A percentile compares a stretch with the other conserved stretches of the same genome.
Evolutionary conservation across 129 eudicot genomes (phyloP).

Genomic region (Scalesia atractyloides): DNA sequence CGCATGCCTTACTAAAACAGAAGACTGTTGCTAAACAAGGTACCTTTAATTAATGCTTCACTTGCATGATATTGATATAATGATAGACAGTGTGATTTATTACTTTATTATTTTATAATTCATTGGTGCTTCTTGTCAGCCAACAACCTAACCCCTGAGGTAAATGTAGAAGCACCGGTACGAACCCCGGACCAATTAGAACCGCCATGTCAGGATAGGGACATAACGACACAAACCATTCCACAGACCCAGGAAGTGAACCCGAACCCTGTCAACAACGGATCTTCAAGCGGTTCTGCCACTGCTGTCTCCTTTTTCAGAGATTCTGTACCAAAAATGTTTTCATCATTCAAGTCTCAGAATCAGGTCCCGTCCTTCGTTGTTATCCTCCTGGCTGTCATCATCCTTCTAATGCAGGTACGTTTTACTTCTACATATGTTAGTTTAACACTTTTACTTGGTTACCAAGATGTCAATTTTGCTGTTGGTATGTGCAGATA

Average conservation of each 20-base stretch:
- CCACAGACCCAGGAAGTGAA: slow-evolving; percentile 32
- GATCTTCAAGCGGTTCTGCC: slow-evolving; percentile 30
- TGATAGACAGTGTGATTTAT: slow-evolving; percentile 7
- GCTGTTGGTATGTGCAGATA: slow-evolving; percentile 46
- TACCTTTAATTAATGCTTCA: slow-evolving; percentile 19
- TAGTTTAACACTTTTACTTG: not conserved
- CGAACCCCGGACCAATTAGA: slow-evolving; percentile 31
- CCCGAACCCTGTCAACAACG: slow-evolving; percentile 36
- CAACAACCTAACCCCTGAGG: slow-evolving; percentile 38
- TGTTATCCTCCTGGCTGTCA: slow-evolving; percentile 56
- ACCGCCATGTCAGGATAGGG: slow-evolving; percentile 27
- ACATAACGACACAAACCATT: slow-evolving; percentile 25
- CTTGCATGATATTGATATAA: slow-evolving; percentile 17
- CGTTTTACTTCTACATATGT: slow-evolving; percentile 6
- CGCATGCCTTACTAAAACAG: slow-evolving; percentile 64
- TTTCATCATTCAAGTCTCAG: slow-evolving; percentile 47
- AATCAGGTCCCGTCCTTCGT: slow-evolving; percentile 48
- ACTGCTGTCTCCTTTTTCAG: slow-evolving; percentile 42
- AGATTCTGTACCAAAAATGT: slow-evolving; percentile 45
- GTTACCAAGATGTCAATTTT: not conserved
- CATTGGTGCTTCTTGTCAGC: slow-evolving; percentile 15
- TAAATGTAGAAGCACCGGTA: slow-evolving; percentile 34
- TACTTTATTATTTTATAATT: not conserved
- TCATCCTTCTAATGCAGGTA: slow-evolving; percentile 95
- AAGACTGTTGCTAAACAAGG: slow-evolving; percentile 68